These are phyloP conservation scores for Neocucurbitaria cava DNA, from an alignment of 2,329 filamentous ascomycete species.

Conservation along the genomic window DNA sequence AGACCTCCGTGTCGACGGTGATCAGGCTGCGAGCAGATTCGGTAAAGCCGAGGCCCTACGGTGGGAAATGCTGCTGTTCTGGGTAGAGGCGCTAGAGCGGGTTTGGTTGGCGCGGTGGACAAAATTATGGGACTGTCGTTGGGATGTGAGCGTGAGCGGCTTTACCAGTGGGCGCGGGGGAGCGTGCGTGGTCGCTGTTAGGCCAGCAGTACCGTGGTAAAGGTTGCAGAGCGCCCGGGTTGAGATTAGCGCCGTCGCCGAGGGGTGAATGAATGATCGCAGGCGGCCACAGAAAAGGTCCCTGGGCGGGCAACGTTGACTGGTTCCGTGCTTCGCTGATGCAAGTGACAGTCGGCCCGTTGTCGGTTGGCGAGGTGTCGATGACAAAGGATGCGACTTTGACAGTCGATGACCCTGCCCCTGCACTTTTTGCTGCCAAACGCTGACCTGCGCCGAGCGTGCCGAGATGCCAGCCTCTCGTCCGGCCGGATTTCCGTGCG, in stretches of 20 bases:
- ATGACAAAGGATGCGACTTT: constrained; percentile 27
- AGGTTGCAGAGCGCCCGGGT: constrained; percentile 22
- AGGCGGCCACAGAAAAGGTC: constrained; percentile 25
- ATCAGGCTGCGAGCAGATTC: constrained; percentile 25
- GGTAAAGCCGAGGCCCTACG: constrained; percentile 46
- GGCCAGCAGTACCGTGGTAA: constrained; percentile 6
- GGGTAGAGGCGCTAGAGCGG: constrained; percentile 30
- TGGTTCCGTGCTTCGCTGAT: constrained; percentile 15
- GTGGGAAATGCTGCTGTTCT: constrained; percentile 41
- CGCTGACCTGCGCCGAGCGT: constrained; percentile 42
- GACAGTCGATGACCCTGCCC: constrained; percentile 26
- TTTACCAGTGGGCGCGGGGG: constrained; percentile 19
- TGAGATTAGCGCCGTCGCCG: constrained; percentile 28
- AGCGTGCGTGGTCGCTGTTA: constrained; percentile 25
- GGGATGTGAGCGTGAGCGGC: constrained; percentile 17
- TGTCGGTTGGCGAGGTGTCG: constrained; percentile 31
- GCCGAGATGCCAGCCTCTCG: constrained; percentile 45
- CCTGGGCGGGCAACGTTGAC: constrained; percentile 20
- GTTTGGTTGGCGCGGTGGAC: constrained; percentile 33
- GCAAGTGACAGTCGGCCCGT: constrained; percentile 42
- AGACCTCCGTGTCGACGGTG: constrained; percentile 31
- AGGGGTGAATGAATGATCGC: constrained; percentile 21
- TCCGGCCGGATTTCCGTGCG: constrained; percentile 40
- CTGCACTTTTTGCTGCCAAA: constrained; percentile 32
- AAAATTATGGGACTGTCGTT: constrained; percentile 29